Conservation (phyloP, 768 basidiomycete genomes). For the Lepiota venenata region DNA sequence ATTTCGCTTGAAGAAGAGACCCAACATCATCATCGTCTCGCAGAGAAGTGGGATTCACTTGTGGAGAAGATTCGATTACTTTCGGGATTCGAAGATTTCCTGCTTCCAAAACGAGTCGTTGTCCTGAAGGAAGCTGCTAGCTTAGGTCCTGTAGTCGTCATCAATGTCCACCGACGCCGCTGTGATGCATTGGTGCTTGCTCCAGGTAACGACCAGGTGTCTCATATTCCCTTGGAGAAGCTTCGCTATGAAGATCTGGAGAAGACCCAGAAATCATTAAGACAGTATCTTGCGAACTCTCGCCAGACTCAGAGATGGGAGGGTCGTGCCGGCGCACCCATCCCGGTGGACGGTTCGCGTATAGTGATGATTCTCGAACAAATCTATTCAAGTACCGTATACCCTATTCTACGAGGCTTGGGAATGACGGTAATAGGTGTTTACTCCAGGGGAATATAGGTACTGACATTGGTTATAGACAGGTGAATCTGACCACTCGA, state of each 20-base stretch:
- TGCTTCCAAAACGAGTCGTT: constrained; percentile 12
- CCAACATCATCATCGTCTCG: constrained; percentile 13
- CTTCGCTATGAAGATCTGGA: constrained; percentile 6
- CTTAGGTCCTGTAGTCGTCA: constrained; percentile 17
- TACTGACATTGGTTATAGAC: no score
- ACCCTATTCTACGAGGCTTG: no score
- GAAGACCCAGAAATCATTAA: no score
- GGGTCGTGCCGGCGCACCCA: no score
- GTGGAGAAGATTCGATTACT: constrained; percentile 12
- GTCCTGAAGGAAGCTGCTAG: constrained; percentile 11
- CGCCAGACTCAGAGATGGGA: no score
- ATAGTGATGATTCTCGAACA: no score
- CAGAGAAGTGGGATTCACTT: constrained; percentile 17
- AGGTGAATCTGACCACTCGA: no score
- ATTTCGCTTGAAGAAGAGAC: constrained; percentile 16
- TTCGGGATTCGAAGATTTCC: constrained; percentile 19
- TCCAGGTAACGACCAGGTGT: not conserved
- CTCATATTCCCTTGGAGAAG: constrained; percentile 12
- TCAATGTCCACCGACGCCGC: constrained; percentile 15
- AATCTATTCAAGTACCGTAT: no score
- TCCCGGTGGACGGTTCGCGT: no score
- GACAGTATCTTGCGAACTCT: no score
- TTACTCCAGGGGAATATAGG: no score
- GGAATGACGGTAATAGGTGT: no score
- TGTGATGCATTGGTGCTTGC: constrained; percentile 21